These are phyloP conservation scores for Magnaporthales sp. DNA, from an alignment of 2,329 filamentous ascomycete species.

Conservation along the genomic window DNA sequence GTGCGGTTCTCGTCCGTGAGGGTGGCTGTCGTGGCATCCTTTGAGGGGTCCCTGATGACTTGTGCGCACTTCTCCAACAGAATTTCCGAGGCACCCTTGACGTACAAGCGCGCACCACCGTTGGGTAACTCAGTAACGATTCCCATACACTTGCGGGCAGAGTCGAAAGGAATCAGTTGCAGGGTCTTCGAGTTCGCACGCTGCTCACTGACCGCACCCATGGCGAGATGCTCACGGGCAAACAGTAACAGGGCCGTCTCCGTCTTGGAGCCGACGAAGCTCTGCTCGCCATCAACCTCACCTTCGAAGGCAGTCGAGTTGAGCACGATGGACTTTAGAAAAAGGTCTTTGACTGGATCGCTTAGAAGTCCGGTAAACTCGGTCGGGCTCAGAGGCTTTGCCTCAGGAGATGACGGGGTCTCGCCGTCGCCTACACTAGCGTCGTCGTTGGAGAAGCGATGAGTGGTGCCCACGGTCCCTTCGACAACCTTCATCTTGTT, in stretches of 20 bases:
- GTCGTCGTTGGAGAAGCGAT: constrained; percentile 31
- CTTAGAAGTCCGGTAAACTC: constrained; percentile 24
- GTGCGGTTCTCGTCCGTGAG: constrained; percentile 50
- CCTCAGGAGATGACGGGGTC: constrained; percentile 1
- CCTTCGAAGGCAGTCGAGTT: constrained; percentile 73
- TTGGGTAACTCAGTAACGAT: constrained; percentile 37
- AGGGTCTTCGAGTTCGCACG: constrained; percentile 40
- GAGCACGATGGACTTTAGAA: constrained; percentile 51
- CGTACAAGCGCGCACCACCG: constrained; percentile 38
- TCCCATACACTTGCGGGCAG: constrained; percentile 47
- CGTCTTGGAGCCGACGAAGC: constrained; percentile 70
- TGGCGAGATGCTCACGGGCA: constrained; percentile 56
- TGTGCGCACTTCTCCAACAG: constrained; percentile 34
- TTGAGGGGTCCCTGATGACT: constrained; percentile 38
- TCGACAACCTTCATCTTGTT: constrained; percentile 62
- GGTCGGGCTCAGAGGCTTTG: constrained; percentile 17
- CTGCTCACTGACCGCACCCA: constrained; percentile 56
- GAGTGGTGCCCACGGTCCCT: constrained; percentile 45
- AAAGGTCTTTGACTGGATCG: constrained; percentile 35
- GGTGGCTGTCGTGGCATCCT: constrained; percentile 47
- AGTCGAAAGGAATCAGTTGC: constrained; percentile 45
- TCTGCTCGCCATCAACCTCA: constrained; percentile 55
- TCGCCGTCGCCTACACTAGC: not conserved
- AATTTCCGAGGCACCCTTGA: constrained; percentile 51
- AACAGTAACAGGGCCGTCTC: constrained; percentile 65